Base-by-base conservation (phyloP, 2,329 filamentous ascomycete genomes). In the Colletotrichum camelliae region DNA sequence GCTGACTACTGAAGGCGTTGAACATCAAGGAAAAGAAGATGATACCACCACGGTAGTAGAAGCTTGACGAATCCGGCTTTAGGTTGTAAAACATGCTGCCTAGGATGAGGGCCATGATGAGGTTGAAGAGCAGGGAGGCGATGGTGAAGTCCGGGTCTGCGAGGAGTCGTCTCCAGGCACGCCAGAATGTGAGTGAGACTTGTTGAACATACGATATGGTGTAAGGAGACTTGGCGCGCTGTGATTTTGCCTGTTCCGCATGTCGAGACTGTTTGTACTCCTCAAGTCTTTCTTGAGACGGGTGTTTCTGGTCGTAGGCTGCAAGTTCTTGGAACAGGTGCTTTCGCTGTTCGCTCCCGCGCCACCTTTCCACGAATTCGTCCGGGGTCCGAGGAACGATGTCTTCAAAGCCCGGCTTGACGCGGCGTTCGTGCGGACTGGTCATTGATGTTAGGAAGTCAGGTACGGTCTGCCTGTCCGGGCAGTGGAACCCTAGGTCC, bases 401-500 rank as follows among this genome's bases (percentile, higher is more conserved):
- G 60, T 77, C 77, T 57, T 82, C 80, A 21, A 77, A 82, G 1
- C 81, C 81, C 4, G 78, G 76, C 24, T 74, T 76, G 16, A 81
- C 69, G 13, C 77, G 65, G 48, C 81, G 81, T 48, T 82, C 81
- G 5, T 80, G 78, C 81, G 84, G 80, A 15, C 78, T 80, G 0
- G 87, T 88, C 8, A 89, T 84, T 5, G 92, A 92, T 4, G 94
- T 95, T 67, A 95, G 84, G 84, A 95, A 95, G 81, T 95, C 94
- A 1, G 93, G 91, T 1, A 93, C 94, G 0, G 94, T 95, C 79
- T 93, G 86, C 31, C 86, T 81, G 5, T 85, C 83, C 4, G 85
- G 85, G 31, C 85, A 93, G 31, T 90, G 86, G 79, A 94, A 95
- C 0, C 94, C 93, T 75, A 95, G 86, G 33, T 89, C 84, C 73